Evolutionary conservation across 495 filamentous ascomycete genomes (phyloP), one percentile per base, ranked within the genome.

Genomic region (Penicillium turbatum): DNA sequence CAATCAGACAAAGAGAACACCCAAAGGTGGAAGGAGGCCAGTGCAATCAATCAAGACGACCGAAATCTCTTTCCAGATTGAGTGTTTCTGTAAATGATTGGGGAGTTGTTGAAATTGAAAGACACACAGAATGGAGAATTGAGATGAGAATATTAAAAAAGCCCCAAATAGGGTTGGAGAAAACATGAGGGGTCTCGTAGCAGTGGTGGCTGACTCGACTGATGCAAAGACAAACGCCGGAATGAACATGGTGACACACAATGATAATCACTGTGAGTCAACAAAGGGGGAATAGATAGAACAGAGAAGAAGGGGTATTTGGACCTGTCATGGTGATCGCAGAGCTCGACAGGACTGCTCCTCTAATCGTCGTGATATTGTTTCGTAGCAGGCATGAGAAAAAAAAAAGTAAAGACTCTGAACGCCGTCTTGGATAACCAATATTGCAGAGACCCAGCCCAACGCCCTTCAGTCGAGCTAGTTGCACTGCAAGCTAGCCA

Each of bases 11-110:
- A 45, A 26, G 47, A 56, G 34, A 11, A 40, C 38, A n/a, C n/a
- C 38, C 16, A 21, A 32, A 16, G 46, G 21, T 15, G 39, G 26
- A 38, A 36, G 48, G 6, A 37, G 19, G 54, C 57, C 65, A 70
- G 68, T 71, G 43, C 67, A 56, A 58, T 65, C 68, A 71, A 30
- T 62, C 3, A 71, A 71, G 68, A 71, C 56, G 68, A 71, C 68
- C 68, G 40, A 63, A 49, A 47, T 21, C 34, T 42, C 32, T 16
- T 11, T 48, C 39, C 34, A 16, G 41, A 40, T 17, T 32, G 21
- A 40, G 36, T 39, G 35, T 16, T 41, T 47, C 45, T 31, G 42
- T 35, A 44, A 16, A 44, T 41, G 55, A 57, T 34, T 40, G 34
- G 16, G 40, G 37, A 35, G 35, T 57, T 52, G 49, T 29, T 27